Base-by-base conservation (phyloP, 2,329 filamentous ascomycete species). In the Penicillium sp. region DNA sequence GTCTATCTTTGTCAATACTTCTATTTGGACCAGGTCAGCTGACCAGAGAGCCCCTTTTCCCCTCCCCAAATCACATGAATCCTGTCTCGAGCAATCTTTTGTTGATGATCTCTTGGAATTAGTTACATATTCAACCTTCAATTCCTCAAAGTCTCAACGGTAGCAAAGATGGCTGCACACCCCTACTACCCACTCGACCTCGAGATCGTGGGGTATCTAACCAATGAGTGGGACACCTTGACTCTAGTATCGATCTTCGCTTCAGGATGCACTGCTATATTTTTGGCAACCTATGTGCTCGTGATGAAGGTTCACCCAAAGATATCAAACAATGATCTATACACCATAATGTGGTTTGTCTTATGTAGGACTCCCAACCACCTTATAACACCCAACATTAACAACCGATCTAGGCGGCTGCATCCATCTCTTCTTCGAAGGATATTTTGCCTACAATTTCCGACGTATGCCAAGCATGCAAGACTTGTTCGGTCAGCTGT, bases 401-500 rank as follows among this genome's bases (percentile, higher is more conserved):
- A 39, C 24, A 24, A 25, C 10, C 37, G n/a, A n/a, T 25, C 24
- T 2, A 39, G 37, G 37, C 37, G 37, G 37, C 13, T 39, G 37
- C 37, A 61, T 91, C 29, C 87, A 91, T 67, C 74, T 84, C 35
- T 81, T 84, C 61, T 90, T 90, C 66, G 87, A 91, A 73, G 84
- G 81, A 35, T 90, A 89, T 69, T 90, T 86, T 65, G 75, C 88
- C 42, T 67, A 78, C 51, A 80, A 88, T 63, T 82, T 85, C 59
- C 65, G 71, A 10, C 69, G 69, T 20, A 73, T 92, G 55, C 78
- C 82, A 1, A 72, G 78, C n/a, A 79, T 79, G 51, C 82, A 87
- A 60, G 80, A 80, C 18, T 71, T 91, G 3, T 85, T 89, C 50
- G 87, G 84, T 1, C 88, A 95, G 72, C 77, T 95, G 29, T 95